Evolutionary conservation across 2,329 filamentous ascomycete species (phyloP), one percentile per base, ranked within the genome.

Genomic region (Aureobasidium namibiae): DNA sequence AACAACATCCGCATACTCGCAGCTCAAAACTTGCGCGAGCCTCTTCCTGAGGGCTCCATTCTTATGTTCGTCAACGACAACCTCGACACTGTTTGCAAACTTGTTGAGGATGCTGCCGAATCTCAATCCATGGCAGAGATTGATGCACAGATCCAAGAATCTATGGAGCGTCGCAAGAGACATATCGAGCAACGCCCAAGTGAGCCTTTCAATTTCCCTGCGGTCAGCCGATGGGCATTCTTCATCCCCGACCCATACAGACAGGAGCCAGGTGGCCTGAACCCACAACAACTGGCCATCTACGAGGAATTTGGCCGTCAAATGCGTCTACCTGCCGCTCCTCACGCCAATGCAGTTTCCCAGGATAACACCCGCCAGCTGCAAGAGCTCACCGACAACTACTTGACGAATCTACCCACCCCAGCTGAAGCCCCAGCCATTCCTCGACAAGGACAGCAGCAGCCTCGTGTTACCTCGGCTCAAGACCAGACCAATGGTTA

Each of bases 1-100:
- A 99, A 97, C 74, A 95, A 97, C 70, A 91, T 99, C 72, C 88
- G 94, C n/a, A 81, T 95, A 38, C 85, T 90, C 57, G 88, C 90
- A 14, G 59, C 65, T 56, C 78, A 81, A 60, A 81, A 82, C 53
- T 75, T 83, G 41, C 80, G 80, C 2, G 83, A 87, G 66, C 89
- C 89, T 16, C 81, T 99, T 62, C 90, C 94, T 0, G 94, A 99
- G 74, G 94, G 94, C 7, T 89, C 94, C 33, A 94, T 99, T 62
- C 83, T 97, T 60, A 96, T 99, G 90, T 97, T 95, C 73, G 92
- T 99, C 62, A 99, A 97, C 72, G 92, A 95, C 64, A 99, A 99
- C 70, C 81, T 99, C 31, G 94, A 99, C 66, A 82, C 91, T 41
- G 92, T 95, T 48, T 97, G 94, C 69, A 88, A 84, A 66, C 89